These are phyloP conservation scores for Apiospora aurea DNA, from an alignment of 2,329 filamentous ascomycete genomes.

Conservation along the genomic window DNA sequence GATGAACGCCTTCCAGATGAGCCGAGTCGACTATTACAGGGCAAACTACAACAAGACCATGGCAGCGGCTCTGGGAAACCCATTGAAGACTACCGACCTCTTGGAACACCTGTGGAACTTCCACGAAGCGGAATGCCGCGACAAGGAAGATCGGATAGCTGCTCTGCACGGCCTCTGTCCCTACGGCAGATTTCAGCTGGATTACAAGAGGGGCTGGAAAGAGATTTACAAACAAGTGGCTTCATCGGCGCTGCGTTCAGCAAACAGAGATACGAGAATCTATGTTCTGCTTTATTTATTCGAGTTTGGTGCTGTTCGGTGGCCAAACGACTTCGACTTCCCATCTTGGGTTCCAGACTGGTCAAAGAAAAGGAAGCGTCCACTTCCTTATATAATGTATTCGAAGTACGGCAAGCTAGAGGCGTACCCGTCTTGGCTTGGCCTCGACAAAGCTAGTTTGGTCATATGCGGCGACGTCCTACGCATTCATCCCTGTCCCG, in stretches of 20 bases:
- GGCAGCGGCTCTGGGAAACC: neutral
- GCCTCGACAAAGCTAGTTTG: neutral
- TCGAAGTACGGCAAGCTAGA: neutral
- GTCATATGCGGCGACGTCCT: neutral
- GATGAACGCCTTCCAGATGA: neutral
- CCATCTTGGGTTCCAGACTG: neutral
- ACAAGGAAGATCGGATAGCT: neutral
- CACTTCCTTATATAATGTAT: neutral
- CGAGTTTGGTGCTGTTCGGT: neutral
- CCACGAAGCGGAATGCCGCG: neutral
- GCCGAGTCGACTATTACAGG: neutral
- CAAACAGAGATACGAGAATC: neutral
- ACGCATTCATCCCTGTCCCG: too few species aligned
- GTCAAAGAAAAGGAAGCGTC: neutral
- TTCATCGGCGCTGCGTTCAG: neutral
- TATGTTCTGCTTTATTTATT: neutral
- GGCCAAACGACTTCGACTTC: neutral
- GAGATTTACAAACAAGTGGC: neutral
- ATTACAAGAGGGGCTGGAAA: neutral
- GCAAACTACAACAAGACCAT: neutral
- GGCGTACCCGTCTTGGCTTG: neutral
- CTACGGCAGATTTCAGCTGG: neutral
- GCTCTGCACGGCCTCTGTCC: neutral
- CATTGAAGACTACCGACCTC: neutral
- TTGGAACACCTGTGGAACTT: neutral